These are phyloP conservation scores for Trametes coccinea DNA, from an alignment of 768 basidiomycete species.

Conservation along the genomic window DNA sequence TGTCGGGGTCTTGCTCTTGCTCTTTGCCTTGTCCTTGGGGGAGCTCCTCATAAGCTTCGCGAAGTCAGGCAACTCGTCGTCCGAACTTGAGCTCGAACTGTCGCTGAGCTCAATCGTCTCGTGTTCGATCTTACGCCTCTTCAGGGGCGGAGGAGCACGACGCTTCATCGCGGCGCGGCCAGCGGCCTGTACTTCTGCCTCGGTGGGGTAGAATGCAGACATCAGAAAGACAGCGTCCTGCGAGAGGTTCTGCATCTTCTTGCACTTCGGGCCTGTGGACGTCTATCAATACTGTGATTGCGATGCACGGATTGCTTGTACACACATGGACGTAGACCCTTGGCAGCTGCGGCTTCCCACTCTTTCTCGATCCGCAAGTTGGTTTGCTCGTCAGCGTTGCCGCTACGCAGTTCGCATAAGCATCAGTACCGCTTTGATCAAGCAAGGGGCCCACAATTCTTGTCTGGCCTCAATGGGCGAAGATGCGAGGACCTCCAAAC, in stretches of 20 bases:
- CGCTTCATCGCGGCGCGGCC: slow-evolving; percentile 34
- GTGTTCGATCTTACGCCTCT: slow-evolving; percentile 13
- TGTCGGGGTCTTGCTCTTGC: not conserved
- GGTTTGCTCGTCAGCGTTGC: slow-evolving; percentile 54
- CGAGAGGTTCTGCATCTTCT: slow-evolving; percentile 58
- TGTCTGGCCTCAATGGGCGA: slow-evolving; percentile 56
- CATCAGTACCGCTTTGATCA: not conserved
- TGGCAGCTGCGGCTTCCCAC: slow-evolving; percentile 56
- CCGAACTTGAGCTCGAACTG: slow-evolving; percentile 11
- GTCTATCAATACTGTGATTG: not conserved
- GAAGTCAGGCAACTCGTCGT: slow-evolving; percentile 56
- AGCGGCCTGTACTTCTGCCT: slow-evolving; percentile 51
- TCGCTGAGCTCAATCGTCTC: slow-evolving; percentile 27
- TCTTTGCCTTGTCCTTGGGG: slow-evolving; percentile 4
- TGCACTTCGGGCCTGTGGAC: slow-evolving; percentile 64
- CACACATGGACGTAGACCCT: slow-evolving; percentile 59
- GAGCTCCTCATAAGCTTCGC: slow-evolving; percentile 37
- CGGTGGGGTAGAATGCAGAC: slow-evolving; percentile 67
- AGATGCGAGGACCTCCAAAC: slow-evolving; percentile 52
- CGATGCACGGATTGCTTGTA: slow-evolving; percentile 21
- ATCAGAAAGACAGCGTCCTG: slow-evolving; percentile 57
- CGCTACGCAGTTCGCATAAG: slow-evolving; percentile 36
- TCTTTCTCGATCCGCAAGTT: slow-evolving; percentile 55
- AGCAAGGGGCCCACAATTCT: slow-evolving; percentile 49
- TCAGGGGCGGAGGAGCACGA: slow-evolving; percentile 9